A percentile compares a stretch with the other conserved stretches of the same genome.
Evolutionary conservation across 2,329 filamentous ascomycete genomes (phyloP).

Genomic region (Fusarium sp.): DNA sequence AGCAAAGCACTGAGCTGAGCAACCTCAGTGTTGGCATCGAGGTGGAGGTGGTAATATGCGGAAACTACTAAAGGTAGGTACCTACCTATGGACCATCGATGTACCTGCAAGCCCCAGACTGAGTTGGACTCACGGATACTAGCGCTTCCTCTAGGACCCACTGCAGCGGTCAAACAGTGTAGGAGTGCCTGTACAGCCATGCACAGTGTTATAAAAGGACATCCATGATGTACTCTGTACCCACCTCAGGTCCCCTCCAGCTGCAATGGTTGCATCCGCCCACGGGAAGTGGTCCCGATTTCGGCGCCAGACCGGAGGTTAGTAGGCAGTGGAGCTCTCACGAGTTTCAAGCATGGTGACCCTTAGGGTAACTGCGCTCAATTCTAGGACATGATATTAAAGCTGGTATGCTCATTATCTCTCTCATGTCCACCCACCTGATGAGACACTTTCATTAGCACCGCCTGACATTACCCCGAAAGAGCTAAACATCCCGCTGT

Average conservation of each 20-base stretch:
- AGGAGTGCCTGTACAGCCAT: neutral
- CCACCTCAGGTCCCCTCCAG: neutral
- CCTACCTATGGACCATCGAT: neutral
- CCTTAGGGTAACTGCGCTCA: neutral
- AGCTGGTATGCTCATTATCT: neutral
- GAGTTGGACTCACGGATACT: slow-evolving; percentile 1
- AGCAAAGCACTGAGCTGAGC: slow-evolving; percentile 1
- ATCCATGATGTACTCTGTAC: neutral
- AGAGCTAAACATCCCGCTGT: neutral
- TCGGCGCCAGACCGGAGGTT: neutral
- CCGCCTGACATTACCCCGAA: neutral
- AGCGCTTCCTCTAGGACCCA: neutral
- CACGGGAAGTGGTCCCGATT: neutral
- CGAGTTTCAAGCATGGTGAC: neutral
- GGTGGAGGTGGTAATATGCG: slow-evolving; percentile 6
- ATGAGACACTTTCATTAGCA: neutral
- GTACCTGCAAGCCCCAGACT: neutral
- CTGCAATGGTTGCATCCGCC: neutral
- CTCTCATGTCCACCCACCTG: neutral
- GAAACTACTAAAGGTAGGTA: neutral
- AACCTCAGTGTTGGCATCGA: slow-evolving; percentile 17
- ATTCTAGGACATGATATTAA: neutral
- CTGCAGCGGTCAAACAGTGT: neutral
- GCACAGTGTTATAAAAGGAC: neutral
- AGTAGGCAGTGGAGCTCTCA: neutral